Conservation (phyloP, 2,329 filamentous ascomycete genomes). For the Monosporascus ibericus region DNA sequence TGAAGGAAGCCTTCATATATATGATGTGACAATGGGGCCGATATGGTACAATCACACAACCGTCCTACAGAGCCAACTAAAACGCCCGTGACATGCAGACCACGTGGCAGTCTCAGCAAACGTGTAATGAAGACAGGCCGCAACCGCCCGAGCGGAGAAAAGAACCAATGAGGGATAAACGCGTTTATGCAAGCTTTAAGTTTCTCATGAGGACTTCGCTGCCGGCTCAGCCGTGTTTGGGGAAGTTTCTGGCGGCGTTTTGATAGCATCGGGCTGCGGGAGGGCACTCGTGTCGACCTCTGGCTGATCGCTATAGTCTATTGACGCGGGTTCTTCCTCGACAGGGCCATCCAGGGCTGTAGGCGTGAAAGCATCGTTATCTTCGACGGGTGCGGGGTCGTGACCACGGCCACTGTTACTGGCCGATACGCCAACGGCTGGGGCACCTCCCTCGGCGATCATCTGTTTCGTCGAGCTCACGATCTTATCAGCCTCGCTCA, state of each 20-base stretch:
- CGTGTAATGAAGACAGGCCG: too few relatives aligned
- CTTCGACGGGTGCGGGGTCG: conserved; percentile 35
- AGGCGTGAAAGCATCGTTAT: conserved; percentile 40
- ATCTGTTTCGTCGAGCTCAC: conserved; percentile 52
- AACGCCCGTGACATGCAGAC: too few relatives aligned
- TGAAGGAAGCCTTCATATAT: too few relatives aligned
- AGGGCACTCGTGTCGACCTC: conserved; percentile 19
- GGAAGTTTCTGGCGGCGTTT: conserved; percentile 9
- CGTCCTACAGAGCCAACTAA: too few relatives aligned
- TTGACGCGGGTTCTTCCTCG: conserved; percentile 41
- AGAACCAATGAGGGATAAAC: too few relatives aligned
- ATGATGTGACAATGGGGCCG: too few relatives aligned
- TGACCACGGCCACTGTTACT: conserved; percentile 55
- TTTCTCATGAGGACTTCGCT: conserved; percentile 4
- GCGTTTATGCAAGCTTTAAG: not conserved
- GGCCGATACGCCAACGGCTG: conserved; percentile 52
- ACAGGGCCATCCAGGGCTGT: conserved; percentile 46
- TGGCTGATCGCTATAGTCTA: conserved; percentile 28
- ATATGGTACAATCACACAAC: too few relatives aligned
- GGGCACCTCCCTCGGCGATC: conserved; percentile 47
- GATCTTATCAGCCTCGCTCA: conserved; percentile 58
- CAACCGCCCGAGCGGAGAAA: too few relatives aligned
- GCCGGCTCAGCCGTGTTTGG: conserved; percentile 6
- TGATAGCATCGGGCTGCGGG: conserved; percentile 12
- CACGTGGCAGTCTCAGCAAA: too few relatives aligned